Base-by-base conservation (phyloP, 176 grass and related monocot species). In the Triticum aestivum region DNA sequence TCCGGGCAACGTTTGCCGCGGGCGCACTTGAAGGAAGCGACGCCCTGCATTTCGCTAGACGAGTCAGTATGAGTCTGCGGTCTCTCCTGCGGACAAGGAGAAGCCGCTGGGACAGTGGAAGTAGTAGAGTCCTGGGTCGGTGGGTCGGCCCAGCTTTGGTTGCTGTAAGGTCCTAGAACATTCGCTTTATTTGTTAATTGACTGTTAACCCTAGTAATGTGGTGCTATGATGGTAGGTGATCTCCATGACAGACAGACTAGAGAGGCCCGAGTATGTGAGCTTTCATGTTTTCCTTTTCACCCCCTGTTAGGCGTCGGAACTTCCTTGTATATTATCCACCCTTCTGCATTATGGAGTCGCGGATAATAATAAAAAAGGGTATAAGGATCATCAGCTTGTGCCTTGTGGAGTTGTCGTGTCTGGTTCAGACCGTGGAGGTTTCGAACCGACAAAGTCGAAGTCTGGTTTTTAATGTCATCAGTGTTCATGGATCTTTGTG, bases 181-280 rank as follows among this genome's bases (percentile, higher is more conserved):
- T 91, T 88, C 78, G 41, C 81, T 91, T 65, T 85, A 82, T 91
- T 88, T 85, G 78, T 91, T 88, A 82, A 82, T 88, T 82, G 77
- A 82, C 86, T 12, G 82, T 88, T 85, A 73, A 82, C 90, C 84
- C 42, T 91, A 78, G 86, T 82, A 77, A 71, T 82, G 82, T 71
- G 86, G 77, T 85, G 51, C 62, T 56, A 85, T 77, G 86, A 85
- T 77, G 86, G 39, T 85, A 80, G 86, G 54, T 72, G 72, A 82
- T 85, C 69, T 85, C 70, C 82, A 82, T 81, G 65, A 59, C 74
- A 82, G 42, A 78, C 77, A 82, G 42, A 78, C 77, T 72, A 85
- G 77, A 90, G 69, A 78, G 52, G 82, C 62, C 86, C 54, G 71
- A 72, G 71, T 27, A 39, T 88, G 82, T 66, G 82, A 85, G 90